phyloP scores from a whole-genome alignment of 257 asterid genomes.

The Solanum clarkiae region DNA sequence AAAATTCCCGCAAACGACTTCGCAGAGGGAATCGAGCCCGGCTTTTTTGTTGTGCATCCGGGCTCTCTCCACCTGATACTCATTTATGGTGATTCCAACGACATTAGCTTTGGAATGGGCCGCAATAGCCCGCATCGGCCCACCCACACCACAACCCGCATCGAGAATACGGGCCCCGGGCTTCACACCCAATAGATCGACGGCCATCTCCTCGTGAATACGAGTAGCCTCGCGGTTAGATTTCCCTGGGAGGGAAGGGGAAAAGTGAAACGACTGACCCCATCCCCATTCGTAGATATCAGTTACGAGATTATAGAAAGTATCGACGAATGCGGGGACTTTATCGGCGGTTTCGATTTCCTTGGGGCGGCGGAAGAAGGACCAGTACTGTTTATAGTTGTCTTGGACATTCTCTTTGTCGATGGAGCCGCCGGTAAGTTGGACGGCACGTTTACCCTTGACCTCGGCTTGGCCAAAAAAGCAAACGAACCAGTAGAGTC shows the following conservation, averaged over 20 bases:
- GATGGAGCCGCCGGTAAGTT: constrained; percentile 74
- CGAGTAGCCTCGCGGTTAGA: constrained; percentile 70
- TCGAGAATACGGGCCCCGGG: constrained; percentile 52
- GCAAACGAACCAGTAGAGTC: constrained; percentile 59
- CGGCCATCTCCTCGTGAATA: constrained; percentile 72
- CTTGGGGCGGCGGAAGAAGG: constrained; percentile 63
- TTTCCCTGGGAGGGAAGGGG: constrained; percentile 54
- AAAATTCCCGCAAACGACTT: constrained; percentile 71
- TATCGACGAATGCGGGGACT: constrained; percentile 71
- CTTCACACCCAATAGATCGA: constrained; percentile 37
- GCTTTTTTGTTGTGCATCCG: constrained; percentile 60
- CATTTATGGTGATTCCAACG: constrained; percentile 70
- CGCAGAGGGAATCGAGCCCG: constrained; percentile 45
- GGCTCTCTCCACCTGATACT: constrained; percentile 66
- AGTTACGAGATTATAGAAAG: constrained; percentile 75
- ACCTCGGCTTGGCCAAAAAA: constrained; percentile 64
- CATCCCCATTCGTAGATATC: constrained; percentile 89
- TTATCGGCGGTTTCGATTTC: constrained; percentile 50
- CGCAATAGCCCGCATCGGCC: constrained; percentile 86
- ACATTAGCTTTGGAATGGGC: constrained; percentile 67
- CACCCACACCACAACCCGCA: constrained; percentile 81
- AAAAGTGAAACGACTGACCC: constrained; percentile 80
- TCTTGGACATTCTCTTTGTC: constrained; percentile 47
- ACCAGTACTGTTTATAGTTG: constrained; percentile 62
- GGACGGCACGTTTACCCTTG: constrained; percentile 55